Conservation (phyloP, 495 filamentous ascomycete species). For the Xylaria bambusicola region DNA sequence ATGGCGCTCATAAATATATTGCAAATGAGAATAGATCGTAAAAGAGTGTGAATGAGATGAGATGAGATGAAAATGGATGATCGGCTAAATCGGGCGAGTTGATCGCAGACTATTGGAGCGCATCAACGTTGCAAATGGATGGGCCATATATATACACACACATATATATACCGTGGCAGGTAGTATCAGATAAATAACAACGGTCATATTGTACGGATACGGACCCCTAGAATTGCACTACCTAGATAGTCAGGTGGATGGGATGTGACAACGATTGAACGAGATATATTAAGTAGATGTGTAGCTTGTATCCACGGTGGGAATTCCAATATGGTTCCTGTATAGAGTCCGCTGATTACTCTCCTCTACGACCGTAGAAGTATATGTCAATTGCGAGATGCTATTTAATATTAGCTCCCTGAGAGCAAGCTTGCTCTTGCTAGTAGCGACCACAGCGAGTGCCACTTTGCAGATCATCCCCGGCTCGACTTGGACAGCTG, state of each 20-base stretch:
- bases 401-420: slow-evolving; percentile 6
- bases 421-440: slow-evolving; percentile 8
- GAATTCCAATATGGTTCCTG: not conserved
- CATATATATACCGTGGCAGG: not conserved
- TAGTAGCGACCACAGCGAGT: slow-evolving; percentile 11
- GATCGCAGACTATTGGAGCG: slow-evolving; percentile 15
- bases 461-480: slow-evolving; percentile 46
- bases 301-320: not conserved
- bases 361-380: not conserved
- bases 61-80: not conserved
- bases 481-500: slow-evolving; percentile 53
- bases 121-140: not conserved
- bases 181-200: not conserved
- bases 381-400: not conserved
- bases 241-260: not conserved
- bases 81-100: slow-evolving; percentile 1
- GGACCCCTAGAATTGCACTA: not conserved
- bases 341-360: not conserved
- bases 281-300: slow-evolving; percentile 4
- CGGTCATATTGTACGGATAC: not conserved
- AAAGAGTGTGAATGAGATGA: not conserved
- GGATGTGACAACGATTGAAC: not conserved
- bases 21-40: not conserved
- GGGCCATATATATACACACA: not conserved
- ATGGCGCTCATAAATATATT: not conserved